Conservation (phyloP, 2,329 filamentous ascomycete species). For the Alternaria sp. region DNA sequence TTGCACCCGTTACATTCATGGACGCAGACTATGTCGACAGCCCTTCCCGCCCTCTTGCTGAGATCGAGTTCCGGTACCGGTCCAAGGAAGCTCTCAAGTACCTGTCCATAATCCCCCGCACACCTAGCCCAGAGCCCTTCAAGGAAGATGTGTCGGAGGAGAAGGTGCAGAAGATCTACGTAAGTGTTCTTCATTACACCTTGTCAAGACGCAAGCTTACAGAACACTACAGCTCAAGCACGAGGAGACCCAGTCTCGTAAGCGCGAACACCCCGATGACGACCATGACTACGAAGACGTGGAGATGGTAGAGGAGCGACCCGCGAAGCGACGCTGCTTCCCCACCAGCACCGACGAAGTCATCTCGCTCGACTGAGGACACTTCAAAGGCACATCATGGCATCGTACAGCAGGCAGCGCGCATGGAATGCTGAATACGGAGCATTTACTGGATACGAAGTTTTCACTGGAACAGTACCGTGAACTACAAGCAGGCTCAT, state of each 20-base stretch:
- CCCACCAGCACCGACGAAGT: slow-evolving; percentile 11
- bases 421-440: background rate
- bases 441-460: background rate
- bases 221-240: background rate
- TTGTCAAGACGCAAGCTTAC: background rate
- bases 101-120: slow-evolving; percentile 32
- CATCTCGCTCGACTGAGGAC: slow-evolving; percentile 12
- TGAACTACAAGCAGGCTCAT: background rate
- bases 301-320: background rate
- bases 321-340: slow-evolving; percentile 11
- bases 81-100: slow-evolving; percentile 31
- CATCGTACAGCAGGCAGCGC: background rate
- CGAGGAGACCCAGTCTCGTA: background rate
- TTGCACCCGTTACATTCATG: slow-evolving; percentile 3
- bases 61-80: slow-evolving; percentile 23
- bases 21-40: slow-evolving; percentile 2
- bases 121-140: slow-evolving; percentile 20
- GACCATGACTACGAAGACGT: background rate
- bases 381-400: background rate
- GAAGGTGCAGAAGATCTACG: background rate
- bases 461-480: background rate
- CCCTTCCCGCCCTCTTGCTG: slow-evolving; percentile 12
- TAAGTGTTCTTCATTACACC: background rate
- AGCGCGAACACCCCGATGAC: background rate
- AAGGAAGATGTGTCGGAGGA: slow-evolving; percentile 1